Evolutionary conservation across 2,329 filamentous ascomycete species (phyloP), one percentile per base, ranked within the genome.

Genomic region (Sporothrix variecibatus): DNA sequence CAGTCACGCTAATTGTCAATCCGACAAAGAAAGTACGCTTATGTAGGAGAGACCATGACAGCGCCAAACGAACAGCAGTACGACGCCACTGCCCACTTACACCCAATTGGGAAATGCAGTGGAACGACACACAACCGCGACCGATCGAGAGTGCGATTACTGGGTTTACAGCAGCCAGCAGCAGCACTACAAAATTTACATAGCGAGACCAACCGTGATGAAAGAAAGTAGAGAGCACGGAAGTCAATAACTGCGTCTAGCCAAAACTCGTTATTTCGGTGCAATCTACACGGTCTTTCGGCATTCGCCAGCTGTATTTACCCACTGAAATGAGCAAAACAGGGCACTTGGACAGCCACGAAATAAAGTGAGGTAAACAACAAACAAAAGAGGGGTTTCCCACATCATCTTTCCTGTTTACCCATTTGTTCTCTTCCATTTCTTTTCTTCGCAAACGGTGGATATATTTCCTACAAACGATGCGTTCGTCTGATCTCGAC

Each of bases 51-150:
- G 51, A 26, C 51, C 9, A 20, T n/a, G n/a, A 2, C 12, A 53
- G 7, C 17, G 15, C 12, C 6, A 5, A 51, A 51, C 7, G 4
- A 7, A 28, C 23, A 43, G 11, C 43, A 49, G 15, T 5, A 49
- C 12, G 43, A 3, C 12, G 15, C 43, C 43, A 20, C 6, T 20
- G 15, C 12, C 4, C 60, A 64, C 60, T 40, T 12, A 64, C 60
- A 40, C 60, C 60, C 60, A 64, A 64, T 40, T 64, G n/a, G 60
- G 34, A 40, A 64, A 38, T 64, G 60, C 12, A 11, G 60, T 64
- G 20, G 20, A 40, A 64, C 31, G 12, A 40, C 20, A 5, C 58
- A 51, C 46, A 51, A 20, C n/a, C 11, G n/a, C n/a, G n/a, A n/a
- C n/a, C n/a, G n/a, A n/a, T n/a, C n/a, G n/a, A n/a, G n/a, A n/a